phyloP scores from a whole-genome alignment of 164 flowering plant species.

The Platanus orientalis region DNA sequence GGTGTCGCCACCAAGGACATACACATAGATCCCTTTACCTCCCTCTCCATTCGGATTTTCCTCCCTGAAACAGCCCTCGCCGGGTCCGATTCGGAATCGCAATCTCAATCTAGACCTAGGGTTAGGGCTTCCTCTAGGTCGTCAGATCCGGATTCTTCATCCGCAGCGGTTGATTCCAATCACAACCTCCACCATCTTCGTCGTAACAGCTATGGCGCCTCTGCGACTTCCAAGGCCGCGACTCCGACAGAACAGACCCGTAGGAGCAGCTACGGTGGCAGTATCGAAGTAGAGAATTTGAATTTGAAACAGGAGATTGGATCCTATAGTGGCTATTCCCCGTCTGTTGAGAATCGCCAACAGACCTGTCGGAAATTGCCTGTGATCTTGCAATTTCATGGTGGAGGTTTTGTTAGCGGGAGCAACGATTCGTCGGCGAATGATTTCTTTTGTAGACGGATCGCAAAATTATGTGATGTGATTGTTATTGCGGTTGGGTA shows the following conservation, averaged over 20 bases:
- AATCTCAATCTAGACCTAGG: constrained; percentile 12
- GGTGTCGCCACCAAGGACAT: constrained; percentile 94
- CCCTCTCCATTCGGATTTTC: constrained; percentile 60
- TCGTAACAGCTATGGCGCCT: constrained; percentile 41
- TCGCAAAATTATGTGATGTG: constrained; percentile 73
- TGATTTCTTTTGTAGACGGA: constrained; percentile 69
- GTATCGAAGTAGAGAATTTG: constrained; percentile 9
- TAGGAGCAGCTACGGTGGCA: constrained; percentile 25
- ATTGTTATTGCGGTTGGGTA: constrained; percentile 80
- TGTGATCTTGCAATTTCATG: constrained; percentile 74
- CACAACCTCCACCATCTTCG: constrained; percentile 13
- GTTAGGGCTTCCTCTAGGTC: constrained; percentile 2
- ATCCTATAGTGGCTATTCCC: constrained; percentile 49
- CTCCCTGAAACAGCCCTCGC: constrained; percentile 50
- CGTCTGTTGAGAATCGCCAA: constrained; percentile 13
- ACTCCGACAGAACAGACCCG: constrained; percentile 7
- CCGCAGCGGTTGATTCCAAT: constrained; percentile 5
- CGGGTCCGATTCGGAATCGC: constrained; percentile 10
- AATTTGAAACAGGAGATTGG: constrained; percentile 37
- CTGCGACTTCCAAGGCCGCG: constrained; percentile 7
- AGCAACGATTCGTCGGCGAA: constrained; percentile 67
- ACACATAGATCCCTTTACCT: constrained; percentile 65
- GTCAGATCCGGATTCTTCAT: constrained; percentile 6
- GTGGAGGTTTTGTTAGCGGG: constrained; percentile 81
- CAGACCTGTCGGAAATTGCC: constrained; percentile 42